These are phyloP conservation scores for Boeremia lycopersici DNA, from an alignment of 2,329 filamentous ascomycete genomes.

Conservation along the genomic window DNA sequence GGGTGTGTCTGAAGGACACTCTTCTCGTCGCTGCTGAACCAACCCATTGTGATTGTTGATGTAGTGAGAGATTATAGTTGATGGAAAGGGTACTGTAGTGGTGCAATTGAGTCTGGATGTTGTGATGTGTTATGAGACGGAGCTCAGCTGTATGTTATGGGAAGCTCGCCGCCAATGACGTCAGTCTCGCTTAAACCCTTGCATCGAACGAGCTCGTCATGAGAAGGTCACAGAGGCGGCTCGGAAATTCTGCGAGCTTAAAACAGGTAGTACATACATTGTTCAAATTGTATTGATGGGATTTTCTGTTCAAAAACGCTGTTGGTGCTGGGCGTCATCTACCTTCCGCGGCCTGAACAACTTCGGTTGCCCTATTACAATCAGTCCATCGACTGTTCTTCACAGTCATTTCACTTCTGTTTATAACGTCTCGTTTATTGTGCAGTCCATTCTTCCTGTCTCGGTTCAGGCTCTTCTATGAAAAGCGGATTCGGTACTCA, in stretches of 20 bases:
- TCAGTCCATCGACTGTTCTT: no score
- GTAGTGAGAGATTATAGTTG: background rate
- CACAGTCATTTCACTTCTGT: no score
- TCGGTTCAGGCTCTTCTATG: no score
- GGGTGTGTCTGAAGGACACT: conserved; percentile 23
- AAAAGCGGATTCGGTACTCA: no score
- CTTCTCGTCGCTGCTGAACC: conserved; percentile 34
- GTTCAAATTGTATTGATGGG: background rate
- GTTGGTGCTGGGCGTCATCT: no score
- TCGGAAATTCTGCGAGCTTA: background rate
- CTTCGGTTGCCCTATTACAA: no score
- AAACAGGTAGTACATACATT: background rate
- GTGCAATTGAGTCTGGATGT: conserved; percentile 2
- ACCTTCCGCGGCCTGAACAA: no score
- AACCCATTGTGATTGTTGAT: conserved; percentile 30
- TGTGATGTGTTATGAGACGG: background rate
- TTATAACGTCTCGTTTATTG: no score
- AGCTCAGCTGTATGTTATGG: conserved; percentile 8
- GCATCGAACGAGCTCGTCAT: conserved; percentile 14
- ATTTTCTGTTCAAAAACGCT: no score
- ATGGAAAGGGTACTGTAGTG: background rate
- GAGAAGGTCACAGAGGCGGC: conserved; percentile 5
- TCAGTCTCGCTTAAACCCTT: conserved; percentile 16
- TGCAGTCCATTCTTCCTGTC: no score
- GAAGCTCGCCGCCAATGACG: conserved; percentile 6